Percentiles rank a stretch among this genome's conserved stretches.
Conservation (phyloP, 2,329 filamentous ascomycete genomes). For the Ilyonectria mors-panacis region DNA sequence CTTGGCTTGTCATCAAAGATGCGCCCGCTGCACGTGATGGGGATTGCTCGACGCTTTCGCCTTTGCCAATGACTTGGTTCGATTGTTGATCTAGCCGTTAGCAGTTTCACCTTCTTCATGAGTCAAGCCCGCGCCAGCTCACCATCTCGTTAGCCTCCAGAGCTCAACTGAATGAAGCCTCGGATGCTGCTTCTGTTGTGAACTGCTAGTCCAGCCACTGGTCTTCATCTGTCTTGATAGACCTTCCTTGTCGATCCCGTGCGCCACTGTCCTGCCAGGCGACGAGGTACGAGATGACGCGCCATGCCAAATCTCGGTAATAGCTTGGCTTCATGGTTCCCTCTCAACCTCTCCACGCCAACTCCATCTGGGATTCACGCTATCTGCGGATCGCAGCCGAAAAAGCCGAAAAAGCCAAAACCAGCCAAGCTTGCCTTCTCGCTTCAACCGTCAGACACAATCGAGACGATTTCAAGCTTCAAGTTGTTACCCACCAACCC, state of each 20-base stretch:
- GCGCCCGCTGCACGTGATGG: neutral
- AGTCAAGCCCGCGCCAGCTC: neutral
- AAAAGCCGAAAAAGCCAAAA: neutral
- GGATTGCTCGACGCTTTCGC: slow-evolving; percentile 7
- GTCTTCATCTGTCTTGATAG: slow-evolving; percentile 18
- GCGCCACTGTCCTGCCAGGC: slow-evolving; percentile 9
- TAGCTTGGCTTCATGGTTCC: slow-evolving; percentile 19
- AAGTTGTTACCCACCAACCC: slow-evolving; percentile 1
- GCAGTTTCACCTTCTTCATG: neutral
- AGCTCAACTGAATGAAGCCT: neutral
- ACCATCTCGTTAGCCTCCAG: neutral
- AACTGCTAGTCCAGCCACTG: neutral
- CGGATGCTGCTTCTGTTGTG: no score
- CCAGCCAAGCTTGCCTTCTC: neutral
- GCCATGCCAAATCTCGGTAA: slow-evolving; percentile 37
- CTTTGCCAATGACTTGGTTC: slow-evolving; percentile 2
- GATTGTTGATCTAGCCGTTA: slow-evolving; percentile 6
- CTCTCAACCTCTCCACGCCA: slow-evolving; percentile 5
- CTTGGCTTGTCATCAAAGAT: slow-evolving; percentile 29
- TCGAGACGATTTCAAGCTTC: slow-evolving; percentile 10
- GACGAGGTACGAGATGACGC: slow-evolving; percentile 20
- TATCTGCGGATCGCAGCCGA: slow-evolving; percentile 20
- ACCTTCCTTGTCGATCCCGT: neutral
- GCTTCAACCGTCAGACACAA: slow-evolving; percentile 12
- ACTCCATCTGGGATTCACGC: slow-evolving; percentile 15